Evolutionary conservation across 2,329 filamentous ascomycete genomes (phyloP).

Genomic region (Hirsutella thompsonii): DNA sequence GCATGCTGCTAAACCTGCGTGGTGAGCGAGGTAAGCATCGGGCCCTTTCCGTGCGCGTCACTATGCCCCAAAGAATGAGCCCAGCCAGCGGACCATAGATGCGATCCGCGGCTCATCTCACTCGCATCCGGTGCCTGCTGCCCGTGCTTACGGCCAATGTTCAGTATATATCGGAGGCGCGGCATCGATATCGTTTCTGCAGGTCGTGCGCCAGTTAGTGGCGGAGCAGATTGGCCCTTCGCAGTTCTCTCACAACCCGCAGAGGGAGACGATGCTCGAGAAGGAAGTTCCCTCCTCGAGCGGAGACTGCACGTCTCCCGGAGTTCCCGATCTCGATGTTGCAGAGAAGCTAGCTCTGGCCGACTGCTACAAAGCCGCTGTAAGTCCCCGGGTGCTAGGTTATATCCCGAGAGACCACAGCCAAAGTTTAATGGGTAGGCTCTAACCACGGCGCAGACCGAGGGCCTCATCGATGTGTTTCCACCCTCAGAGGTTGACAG

Average conservation of each 20-base stretch:
- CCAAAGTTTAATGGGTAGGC: too few species aligned
- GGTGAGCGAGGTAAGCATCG: slow-evolving; percentile 34
- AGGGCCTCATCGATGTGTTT: slow-evolving; percentile 20
- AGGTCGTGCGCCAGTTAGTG: slow-evolving; percentile 33
- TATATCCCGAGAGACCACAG: too few species aligned
- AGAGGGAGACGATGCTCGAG: slow-evolving; percentile 40
- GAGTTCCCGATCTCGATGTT: slow-evolving; percentile 6
- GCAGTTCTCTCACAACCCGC: slow-evolving; percentile 36
- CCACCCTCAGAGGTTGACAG: slow-evolving; percentile 14
- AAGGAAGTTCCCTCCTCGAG: slow-evolving; percentile 16
- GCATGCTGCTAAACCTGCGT: slow-evolving; percentile 37
- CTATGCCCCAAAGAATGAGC: background rate
- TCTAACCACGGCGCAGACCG: slow-evolving; percentile 13
- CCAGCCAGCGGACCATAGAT: background rate
- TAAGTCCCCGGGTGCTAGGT: slow-evolving; percentile 1
- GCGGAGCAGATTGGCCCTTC: slow-evolving; percentile 39
- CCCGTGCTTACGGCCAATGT: background rate
- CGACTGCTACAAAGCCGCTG: slow-evolving; percentile 10
- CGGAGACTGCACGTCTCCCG: slow-evolving; percentile 1
- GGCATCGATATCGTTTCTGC: slow-evolving; percentile 41
- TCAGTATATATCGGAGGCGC: slow-evolving; percentile 36
- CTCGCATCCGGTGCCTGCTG: background rate
- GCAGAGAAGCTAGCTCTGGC: slow-evolving; percentile 7
- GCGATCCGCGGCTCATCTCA: too few species aligned
- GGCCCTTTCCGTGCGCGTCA: background rate